A percentile compares a stretch with the other conserved stretches of the same genome.
phyloP scores from a whole-genome alignment of 495 filamentous ascomycete genomes.

The Podospora pseudoanserina region DNA sequence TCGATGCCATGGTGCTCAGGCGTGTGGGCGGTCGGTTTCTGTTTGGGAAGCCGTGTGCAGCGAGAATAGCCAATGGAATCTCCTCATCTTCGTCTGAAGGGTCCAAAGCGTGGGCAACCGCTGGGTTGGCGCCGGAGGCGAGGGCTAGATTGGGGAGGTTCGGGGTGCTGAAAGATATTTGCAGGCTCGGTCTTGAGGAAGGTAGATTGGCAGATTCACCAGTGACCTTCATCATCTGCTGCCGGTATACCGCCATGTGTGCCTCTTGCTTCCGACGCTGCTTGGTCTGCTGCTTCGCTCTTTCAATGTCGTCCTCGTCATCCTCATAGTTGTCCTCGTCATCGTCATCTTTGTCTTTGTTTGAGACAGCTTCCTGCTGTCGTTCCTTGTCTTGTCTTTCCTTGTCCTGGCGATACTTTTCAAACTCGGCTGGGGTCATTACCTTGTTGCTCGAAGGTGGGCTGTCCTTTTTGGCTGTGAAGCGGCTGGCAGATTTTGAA shows the following conservation, averaged over 20 bases:
- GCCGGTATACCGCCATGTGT: constrained; percentile 83
- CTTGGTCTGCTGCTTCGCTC: constrained; percentile 64
- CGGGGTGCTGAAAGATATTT: constrained; percentile 54
- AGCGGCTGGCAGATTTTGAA: constrained; percentile 50
- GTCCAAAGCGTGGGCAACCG: constrained; percentile 33
- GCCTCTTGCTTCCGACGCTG: constrained; percentile 88
- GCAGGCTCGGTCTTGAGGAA: constrained; percentile 39
- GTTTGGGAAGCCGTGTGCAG: constrained; percentile 88
- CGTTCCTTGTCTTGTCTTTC: constrained; percentile 73
- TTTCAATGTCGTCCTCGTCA: constrained; percentile 81
- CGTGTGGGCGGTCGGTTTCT: constrained; percentile 75
- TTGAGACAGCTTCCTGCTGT: constrained; percentile 30
- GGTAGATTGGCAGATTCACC: constrained; percentile 59
- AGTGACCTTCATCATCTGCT: constrained; percentile 96
- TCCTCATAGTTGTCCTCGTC: constrained; percentile 64
- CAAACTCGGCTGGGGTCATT: constrained; percentile 87
- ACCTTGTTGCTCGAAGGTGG: constrained; percentile 59
- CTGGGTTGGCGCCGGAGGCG: constrained; percentile 20
- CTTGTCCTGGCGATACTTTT: constrained; percentile 76
- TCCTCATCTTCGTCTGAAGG: constrained; percentile 81
- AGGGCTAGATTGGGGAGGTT: constrained; percentile 37
- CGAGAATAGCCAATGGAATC: constrained; percentile 80
- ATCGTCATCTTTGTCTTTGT: constrained; percentile 43
- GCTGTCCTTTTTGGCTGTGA: constrained; percentile 37
- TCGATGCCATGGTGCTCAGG: constrained; percentile 61